phyloP scores from a whole-genome alignment of 2,329 filamentous ascomycete genomes.

The Thyridium curvatum region DNA sequence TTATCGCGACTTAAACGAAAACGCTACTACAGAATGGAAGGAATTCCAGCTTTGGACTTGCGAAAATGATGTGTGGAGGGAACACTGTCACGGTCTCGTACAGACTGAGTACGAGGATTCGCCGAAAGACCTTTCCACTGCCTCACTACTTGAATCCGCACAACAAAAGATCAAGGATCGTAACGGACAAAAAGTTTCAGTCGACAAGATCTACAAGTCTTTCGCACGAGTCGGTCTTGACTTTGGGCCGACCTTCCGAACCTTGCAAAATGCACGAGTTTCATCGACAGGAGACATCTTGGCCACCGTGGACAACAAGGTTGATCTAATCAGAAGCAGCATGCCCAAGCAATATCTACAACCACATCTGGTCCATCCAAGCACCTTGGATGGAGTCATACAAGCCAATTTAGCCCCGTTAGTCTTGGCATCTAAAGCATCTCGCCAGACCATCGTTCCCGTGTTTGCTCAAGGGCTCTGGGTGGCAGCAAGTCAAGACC shows the following conservation, averaged over 20 bases:
- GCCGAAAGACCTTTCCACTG: neutral
- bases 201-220: slow-evolving; percentile 2
- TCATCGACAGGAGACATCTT: too few species aligned
- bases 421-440: neutral
- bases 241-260: slow-evolving; percentile 13
- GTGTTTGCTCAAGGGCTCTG: slow-evolving; percentile 6
- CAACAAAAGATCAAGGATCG: neutral
- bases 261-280: too few species aligned
- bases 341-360: slow-evolving; percentile 15
- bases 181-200: slow-evolving; percentile 8
- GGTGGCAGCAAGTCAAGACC: slow-evolving; percentile 4
- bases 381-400: slow-evolving; percentile 5
- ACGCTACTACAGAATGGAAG: slow-evolving; percentile 10
- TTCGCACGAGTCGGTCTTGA: slow-evolving; percentile 9
- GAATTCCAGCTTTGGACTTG: slow-evolving; percentile 17
- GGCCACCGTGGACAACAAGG: too few species aligned
- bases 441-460: slow-evolving; percentile 5
- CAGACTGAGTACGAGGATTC: slow-evolving; percentile 6
- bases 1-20: slow-evolving; percentile 9
- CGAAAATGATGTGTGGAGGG: slow-evolving; percentile 11
- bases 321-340: neutral
- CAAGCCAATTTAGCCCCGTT: slow-evolving; percentile 6
- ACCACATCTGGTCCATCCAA: slow-evolving; percentile 6
- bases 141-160: too few species aligned
- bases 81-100: slow-evolving; percentile 16